Evolutionary conservation across 1,284 basidiomycete genomes (phyloP).

Genomic region (Ganoderma leucocontextum): DNA sequence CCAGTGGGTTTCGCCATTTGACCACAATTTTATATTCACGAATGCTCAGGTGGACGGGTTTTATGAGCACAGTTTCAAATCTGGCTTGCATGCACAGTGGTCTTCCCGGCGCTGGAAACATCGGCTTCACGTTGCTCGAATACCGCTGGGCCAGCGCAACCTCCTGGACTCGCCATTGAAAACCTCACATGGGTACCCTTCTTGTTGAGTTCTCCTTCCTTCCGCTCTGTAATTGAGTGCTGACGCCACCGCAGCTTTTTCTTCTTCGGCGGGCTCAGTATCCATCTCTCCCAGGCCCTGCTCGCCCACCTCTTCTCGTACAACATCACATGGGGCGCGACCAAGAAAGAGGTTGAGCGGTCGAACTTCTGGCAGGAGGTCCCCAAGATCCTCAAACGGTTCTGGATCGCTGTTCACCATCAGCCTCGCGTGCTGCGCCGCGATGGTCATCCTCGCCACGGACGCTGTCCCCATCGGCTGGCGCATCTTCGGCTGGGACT

Average conservation of each 20-base stretch:
- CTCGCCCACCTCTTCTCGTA: slow-evolving; percentile 84
- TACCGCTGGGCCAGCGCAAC: slow-evolving; percentile 74
- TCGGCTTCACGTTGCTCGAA: slow-evolving; percentile 75
- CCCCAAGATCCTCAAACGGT: slow-evolving; percentile 80
- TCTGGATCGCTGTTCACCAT: slow-evolving; percentile 71
- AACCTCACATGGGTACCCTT: slow-evolving; percentile 82
- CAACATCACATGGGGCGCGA: slow-evolving; percentile 85
- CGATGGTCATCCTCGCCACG: slow-evolving; percentile 64
- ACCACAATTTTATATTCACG: background rate
- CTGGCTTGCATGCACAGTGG: slow-evolving; percentile 78
- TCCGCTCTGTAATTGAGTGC: background rate
- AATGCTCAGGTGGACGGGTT: slow-evolving; percentile 58
- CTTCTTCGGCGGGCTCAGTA: slow-evolving; percentile 84
- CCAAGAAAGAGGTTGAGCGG: slow-evolving; percentile 81
- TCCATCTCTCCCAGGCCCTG: slow-evolving; percentile 77
- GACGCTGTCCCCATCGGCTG: slow-evolving; percentile 64
- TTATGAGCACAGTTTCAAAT: slow-evolving; percentile 78
- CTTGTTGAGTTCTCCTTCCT: slow-evolving; percentile 57
- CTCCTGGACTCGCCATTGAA: slow-evolving; percentile 63
- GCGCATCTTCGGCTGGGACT: slow-evolving; percentile 65
- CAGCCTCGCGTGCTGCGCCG: slow-evolving; percentile 54
- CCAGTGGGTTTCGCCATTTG: background rate
- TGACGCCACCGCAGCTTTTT: slow-evolving; percentile 64
- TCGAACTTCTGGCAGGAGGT: slow-evolving; percentile 91
- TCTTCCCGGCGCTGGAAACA: slow-evolving; percentile 80